A percentile compares a stretch with the other conserved stretches of the same genome.
Evolutionary conservation across 2,329 filamentous ascomycete genomes (phyloP).

Genomic region (Trichoderma lentiforme): DNA sequence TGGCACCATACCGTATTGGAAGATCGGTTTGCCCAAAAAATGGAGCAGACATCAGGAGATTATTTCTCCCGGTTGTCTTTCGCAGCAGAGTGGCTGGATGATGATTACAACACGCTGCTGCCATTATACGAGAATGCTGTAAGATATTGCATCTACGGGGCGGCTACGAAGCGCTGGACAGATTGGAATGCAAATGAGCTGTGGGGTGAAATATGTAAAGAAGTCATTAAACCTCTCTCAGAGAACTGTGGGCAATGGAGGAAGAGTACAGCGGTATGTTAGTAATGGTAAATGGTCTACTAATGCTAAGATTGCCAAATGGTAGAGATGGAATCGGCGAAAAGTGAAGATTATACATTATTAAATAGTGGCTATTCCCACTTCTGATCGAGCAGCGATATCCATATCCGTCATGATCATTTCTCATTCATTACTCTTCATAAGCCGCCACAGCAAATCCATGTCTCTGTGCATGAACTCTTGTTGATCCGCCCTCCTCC

Average conservation of each 20-base stretch:
- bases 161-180: background rate
- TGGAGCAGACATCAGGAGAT: background rate
- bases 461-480: slow-evolving; percentile 59
- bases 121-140: background rate
- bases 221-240: slow-evolving; percentile 6
- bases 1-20: slow-evolving; percentile 13
- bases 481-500: slow-evolving; percentile 38
- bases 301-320: too few species aligned
- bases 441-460: slow-evolving; percentile 46
- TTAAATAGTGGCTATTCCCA: background rate
- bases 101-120: background rate
- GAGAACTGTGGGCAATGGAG: slow-evolving; percentile 14
- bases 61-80: background rate
- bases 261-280: background rate
- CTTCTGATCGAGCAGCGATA: background rate
- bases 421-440: background rate
- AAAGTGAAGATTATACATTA: background rate
- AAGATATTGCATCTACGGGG: slow-evolving; percentile 8
- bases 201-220: slow-evolving; percentile 7
- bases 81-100: background rate
- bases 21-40: background rate
- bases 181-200: slow-evolving; percentile 6
- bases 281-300: too few species aligned
- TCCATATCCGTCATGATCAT: background rate
- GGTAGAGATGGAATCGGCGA: too few species aligned